phyloP scores from a whole-genome alignment of 1,284 basidiomycete species.

The Acaromyces ingoldii region DNA sequence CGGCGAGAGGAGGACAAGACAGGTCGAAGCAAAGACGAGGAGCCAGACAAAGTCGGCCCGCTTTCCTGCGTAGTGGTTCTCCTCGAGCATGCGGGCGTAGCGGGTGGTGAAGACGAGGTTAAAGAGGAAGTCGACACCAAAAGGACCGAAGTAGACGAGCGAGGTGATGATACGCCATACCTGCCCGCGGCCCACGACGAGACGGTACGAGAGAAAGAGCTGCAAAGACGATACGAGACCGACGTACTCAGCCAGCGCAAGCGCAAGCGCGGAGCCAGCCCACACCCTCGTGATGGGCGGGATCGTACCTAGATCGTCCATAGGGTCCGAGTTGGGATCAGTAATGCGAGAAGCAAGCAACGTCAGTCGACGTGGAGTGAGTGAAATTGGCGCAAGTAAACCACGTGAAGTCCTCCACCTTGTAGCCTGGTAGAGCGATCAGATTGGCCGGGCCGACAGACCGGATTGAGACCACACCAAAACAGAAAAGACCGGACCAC shows the following conservation, averaged over 20 bases:
- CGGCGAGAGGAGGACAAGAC: conserved; percentile 52
- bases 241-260: conserved; percentile 37
- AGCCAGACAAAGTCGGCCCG: conserved; percentile 88
- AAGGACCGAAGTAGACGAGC: conserved; percentile 91
- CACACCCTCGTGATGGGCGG: conserved; percentile 44
- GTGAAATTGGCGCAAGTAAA: no score
- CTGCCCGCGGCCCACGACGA: conserved; percentile 55
- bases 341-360: no score
- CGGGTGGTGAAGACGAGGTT: conserved; percentile 98
- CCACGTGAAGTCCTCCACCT: no score
- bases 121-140: conserved; percentile 91
- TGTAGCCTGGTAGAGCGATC: no score
- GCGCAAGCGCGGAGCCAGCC: conserved; percentile 24
- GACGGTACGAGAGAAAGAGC: conserved; percentile 40
- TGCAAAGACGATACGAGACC: conserved; percentile 34
- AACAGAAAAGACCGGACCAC: no score
- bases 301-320: conserved; percentile 39
- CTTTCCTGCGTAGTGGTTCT: conserved; percentile 84
- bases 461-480: no score
- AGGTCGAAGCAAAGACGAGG: conserved; percentile 69
- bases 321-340: no score
- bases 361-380: no score
- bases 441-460: no score
- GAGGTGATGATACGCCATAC: conserved; percentile 82
- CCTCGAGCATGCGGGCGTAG: conserved; percentile 90